phyloP scores from a whole-genome alignment of 768 basidiomycete species.

The Macrolepiota albuminosa region DNA sequence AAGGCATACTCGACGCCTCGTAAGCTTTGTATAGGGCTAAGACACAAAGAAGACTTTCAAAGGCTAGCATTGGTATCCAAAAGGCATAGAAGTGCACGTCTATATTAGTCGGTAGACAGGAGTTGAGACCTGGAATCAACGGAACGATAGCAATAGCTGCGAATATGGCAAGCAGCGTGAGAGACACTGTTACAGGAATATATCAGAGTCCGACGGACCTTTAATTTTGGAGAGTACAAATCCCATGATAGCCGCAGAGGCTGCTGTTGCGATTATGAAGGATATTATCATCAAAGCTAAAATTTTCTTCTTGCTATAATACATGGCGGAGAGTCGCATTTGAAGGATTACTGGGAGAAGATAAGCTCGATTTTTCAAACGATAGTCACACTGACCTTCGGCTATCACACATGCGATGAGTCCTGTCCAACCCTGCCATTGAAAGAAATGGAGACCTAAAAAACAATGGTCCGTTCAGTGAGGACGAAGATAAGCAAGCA shows the following conservation, averaged over 20 bases:
- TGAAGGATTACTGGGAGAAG: constrained; percentile 46
- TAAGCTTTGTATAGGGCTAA: constrained; percentile 46
- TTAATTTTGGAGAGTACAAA: constrained; percentile 32
- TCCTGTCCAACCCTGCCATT: constrained; percentile 62
- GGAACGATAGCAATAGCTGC: constrained; percentile 15
- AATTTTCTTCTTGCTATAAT: constrained; percentile 46
- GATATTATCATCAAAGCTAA: constrained; percentile 39
- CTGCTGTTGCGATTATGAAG: constrained; percentile 34
- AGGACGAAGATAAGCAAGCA: background rate
- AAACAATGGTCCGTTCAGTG: background rate
- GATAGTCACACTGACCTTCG: constrained; percentile 35
- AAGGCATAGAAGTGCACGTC: constrained; percentile 45
- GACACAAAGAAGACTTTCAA: constrained; percentile 47
- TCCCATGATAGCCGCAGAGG: constrained; percentile 47
- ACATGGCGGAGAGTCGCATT: constrained; percentile 60
- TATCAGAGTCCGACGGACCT: constrained; percentile 25
- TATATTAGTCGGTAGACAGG: constrained; percentile 38
- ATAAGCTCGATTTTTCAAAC: background rate
- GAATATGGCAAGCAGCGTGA: background rate
- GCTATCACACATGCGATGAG: constrained; percentile 48
- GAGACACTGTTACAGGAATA: background rate
- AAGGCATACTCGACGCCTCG: constrained; percentile 33
- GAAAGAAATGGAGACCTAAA: constrained; percentile 41
- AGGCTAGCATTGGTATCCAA: constrained; percentile 57
- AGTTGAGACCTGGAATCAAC: constrained; percentile 19